Percentiles rank a stretch among this genome's conserved stretches.
These are phyloP conservation scores for Atkinsonella texensis DNA, from an alignment of 2,329 filamentous ascomycete species.

Conservation along the genomic window DNA sequence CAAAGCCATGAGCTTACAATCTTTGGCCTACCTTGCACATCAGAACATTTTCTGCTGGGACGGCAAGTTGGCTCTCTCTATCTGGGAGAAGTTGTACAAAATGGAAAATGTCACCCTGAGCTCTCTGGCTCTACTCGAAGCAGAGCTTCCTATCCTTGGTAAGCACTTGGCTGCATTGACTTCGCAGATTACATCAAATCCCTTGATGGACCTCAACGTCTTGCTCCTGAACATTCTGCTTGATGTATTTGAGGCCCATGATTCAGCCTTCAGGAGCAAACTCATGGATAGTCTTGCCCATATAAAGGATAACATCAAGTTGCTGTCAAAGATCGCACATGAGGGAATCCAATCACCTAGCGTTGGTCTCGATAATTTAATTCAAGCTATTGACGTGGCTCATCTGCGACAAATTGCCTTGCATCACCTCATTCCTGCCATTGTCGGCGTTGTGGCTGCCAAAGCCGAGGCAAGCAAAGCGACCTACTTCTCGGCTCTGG, in stretches of 20 bases:
- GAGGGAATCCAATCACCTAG: slow-evolving; percentile 2
- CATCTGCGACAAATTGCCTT: slow-evolving; percentile 26
- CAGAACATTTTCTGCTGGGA: slow-evolving; percentile 27
- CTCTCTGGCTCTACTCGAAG: slow-evolving; percentile 50
- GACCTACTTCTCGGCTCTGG: slow-evolving; percentile 32
- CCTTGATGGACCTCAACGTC: slow-evolving; percentile 34
- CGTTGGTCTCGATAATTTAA: slow-evolving; percentile 12
- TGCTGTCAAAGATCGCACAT: slow-evolving; percentile 4
- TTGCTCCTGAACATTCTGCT: slow-evolving; percentile 35
- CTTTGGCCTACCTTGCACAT: slow-evolving; percentile 34
- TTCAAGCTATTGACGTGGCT: slow-evolving; percentile 16
- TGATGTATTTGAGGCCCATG: slow-evolving; percentile 28
- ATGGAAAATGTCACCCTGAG: slow-evolving; percentile 43
- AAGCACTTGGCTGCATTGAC: slow-evolving; percentile 40
- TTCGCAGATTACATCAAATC: slow-evolving; percentile 35
- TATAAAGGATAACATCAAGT: slow-evolving; percentile 12
- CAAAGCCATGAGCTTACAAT: slow-evolving; percentile 31
- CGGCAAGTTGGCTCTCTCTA: slow-evolving; percentile 27
- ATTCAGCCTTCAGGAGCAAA: slow-evolving; percentile 18
- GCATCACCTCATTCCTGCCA: slow-evolving; percentile 33
- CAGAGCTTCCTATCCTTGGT: slow-evolving; percentile 50
- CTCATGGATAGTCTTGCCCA: slow-evolving; percentile 16
- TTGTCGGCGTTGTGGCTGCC: slow-evolving; percentile 29
- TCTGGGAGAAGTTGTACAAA: slow-evolving; percentile 43
- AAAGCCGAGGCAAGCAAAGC: slow-evolving; percentile 10